A percentile compares a stretch with the other conserved stretches of the same genome.
These are phyloP conservation scores for Yamadazyma epiphylla DNA, from an alignment of 1,139 yeast species.

Conservation along the genomic window DNA sequence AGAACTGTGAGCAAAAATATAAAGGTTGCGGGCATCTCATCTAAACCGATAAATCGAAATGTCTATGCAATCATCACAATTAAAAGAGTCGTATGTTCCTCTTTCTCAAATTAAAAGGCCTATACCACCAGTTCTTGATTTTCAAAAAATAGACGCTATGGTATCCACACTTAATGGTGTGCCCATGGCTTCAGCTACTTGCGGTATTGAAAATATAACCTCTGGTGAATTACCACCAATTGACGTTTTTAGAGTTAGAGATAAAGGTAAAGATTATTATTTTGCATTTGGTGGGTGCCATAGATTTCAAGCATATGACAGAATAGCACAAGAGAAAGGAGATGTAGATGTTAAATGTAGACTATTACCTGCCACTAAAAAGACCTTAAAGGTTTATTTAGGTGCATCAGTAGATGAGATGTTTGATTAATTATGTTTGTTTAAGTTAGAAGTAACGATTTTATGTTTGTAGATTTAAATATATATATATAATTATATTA, in stretches of 20 bases:
- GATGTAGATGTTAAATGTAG: conserved; percentile 55
- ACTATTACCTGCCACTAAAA: conserved; percentile 63
- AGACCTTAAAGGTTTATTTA: conserved; percentile 56
- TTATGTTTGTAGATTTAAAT: conserved; percentile 11
- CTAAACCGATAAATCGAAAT: no score
- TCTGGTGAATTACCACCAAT: conserved; percentile 74
- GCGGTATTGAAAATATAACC: conserved; percentile 48
- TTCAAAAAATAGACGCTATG: conserved; percentile 73
- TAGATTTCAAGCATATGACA: conserved; percentile 74
- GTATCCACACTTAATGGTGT: conserved; percentile 63
- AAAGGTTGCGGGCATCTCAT: no score
- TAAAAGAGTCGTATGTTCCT: conserved; percentile 57
- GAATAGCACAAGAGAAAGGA: conserved; percentile 16
- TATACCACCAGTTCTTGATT: conserved; percentile 77
- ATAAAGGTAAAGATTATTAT: conserved; percentile 56
- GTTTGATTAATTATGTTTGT: conserved; percentile 29
- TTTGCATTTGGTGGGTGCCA: conserved; percentile 90
- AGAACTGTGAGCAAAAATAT: no score
- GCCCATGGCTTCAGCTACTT: conserved; percentile 64
- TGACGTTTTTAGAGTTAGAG: conserved; percentile 67
- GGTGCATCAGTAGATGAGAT: conserved; percentile 63
- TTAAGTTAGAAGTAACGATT: no score
- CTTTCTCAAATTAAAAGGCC: conserved; percentile 68
- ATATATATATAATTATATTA: conserved; percentile 6
- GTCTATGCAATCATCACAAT: conserved; percentile 36